These are phyloP conservation scores for Vigna unguiculata DNA, from an alignment of 306 rosid genomes.

Conservation along the genomic window DNA sequence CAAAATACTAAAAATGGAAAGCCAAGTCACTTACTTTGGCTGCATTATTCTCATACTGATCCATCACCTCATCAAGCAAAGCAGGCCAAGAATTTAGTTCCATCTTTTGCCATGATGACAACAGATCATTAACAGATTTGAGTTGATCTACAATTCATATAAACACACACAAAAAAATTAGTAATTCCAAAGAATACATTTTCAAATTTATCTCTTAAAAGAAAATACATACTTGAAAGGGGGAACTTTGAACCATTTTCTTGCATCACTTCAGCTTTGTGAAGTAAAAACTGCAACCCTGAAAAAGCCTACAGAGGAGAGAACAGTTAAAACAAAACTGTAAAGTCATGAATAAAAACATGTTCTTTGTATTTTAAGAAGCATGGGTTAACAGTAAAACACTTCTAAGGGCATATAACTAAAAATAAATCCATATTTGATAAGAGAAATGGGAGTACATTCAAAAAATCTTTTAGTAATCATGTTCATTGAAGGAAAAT, in stretches of 20 bases:
- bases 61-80: conserved; percentile 83
- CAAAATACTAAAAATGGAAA: conserved; percentile 13
- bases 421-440: background rate
- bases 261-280: conserved; percentile 60
- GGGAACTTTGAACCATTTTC: conserved; percentile 73
- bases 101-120: conserved; percentile 76
- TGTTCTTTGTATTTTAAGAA: background rate
- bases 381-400: background rate
- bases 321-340: conserved; percentile 3
- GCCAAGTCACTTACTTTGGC: conserved; percentile 60
- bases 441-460: background rate
- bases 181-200: conserved; percentile 21
- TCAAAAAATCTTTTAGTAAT: background rate
- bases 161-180: conserved; percentile 31
- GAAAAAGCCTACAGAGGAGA: conserved; percentile 71
- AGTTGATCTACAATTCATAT: conserved; percentile 63
- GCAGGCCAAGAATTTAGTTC: conserved; percentile 86
- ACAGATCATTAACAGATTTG: conserved; percentile 58
- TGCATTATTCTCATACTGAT: conserved; percentile 76
- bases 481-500: background rate
- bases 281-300: conserved; percentile 81
- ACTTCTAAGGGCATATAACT: background rate
- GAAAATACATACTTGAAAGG: conserved; percentile 59
- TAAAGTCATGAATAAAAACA: background rate
- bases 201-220: background rate